Evolutionary conservation across 176 grass and related monocot genomes (phyloP), one percentile per base, ranked within the genome.

Genomic region (Raddia distichophylla): DNA sequence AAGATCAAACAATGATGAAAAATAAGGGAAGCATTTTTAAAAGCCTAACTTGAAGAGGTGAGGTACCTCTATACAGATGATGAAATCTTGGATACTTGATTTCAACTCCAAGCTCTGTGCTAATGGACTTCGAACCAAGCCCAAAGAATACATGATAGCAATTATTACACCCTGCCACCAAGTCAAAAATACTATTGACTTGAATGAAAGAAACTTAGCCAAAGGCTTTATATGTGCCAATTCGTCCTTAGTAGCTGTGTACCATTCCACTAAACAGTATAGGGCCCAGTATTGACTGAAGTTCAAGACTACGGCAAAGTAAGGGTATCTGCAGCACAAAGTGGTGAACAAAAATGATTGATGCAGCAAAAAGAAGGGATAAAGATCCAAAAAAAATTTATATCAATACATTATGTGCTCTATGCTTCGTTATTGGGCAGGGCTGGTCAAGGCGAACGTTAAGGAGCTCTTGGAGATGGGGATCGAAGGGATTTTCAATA

Each of bases 211-310:
- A 64, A 99, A 99, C 83, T 99, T 99, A 70, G 93, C 91, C 50
- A 99, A 68, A 67, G 96, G 96, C 67, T 95, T 95, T 75, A 93
- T 98, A 76, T 83, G 84, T 60, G 92, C 91, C 84, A 98, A 64
- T 69, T 98, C 96, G 3, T 98, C 93, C 74, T 98, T 98, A 10
- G 86, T 93, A 37, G 93, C 91, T 47, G 96, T 93, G 85, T 95
- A 99, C 91, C 94, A 99, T 67, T 87, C 90, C 60, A 95, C 79
- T 73, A 99, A 87, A 86, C 90, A 99, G 82, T 99, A 99, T 11
- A 99, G 68, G n/a, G 93, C 96, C 96, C 96, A 99, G 75, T 91
- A 99, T 78, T 95, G 93, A 83, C 96, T 99, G 56, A 99, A 99
- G 83, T 93, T 99, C 54, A 99, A 82, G 77, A 99, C 73, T 57